phyloP scores from a whole-genome alignment of 2,329 filamentous ascomycete species.

The Ascochyta koolunga region DNA sequence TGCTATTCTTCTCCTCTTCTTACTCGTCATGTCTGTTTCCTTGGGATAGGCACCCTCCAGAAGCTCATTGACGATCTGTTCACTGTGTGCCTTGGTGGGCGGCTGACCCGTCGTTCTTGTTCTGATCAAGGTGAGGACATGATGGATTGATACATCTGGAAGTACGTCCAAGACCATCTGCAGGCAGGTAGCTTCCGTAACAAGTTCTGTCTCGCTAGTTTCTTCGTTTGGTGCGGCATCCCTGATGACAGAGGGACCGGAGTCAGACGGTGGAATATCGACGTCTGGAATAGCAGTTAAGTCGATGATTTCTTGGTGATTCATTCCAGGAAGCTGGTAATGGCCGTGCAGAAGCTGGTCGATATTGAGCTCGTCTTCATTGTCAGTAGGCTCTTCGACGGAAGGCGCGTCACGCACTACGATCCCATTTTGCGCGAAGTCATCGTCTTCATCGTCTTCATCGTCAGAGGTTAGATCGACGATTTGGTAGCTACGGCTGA shows the following conservation, averaged over 20 bases:
- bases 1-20: constrained; percentile 41
- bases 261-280: constrained; percentile 26
- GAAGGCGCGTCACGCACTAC: constrained; percentile 12
- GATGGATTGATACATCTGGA: constrained; percentile 41
- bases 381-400: neutral
- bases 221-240: neutral
- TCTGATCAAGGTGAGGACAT: constrained; percentile 37
- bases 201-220: neutral
- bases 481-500: constrained; percentile 12
- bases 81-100: constrained; percentile 31
- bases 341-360: constrained; percentile 6
- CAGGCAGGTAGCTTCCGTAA: constrained; percentile 37
- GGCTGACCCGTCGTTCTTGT: constrained; percentile 29
- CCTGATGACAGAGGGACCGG: neutral
- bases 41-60: constrained; percentile 45
- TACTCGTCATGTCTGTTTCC: constrained; percentile 34
- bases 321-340: neutral
- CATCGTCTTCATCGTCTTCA: constrained; percentile 32
- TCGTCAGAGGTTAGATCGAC: constrained; percentile 34
- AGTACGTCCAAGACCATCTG: constrained; percentile 43
- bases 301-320: constrained; percentile 24
- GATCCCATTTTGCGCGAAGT: constrained; percentile 1
- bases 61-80: constrained; percentile 36
- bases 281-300: constrained; percentile 33
- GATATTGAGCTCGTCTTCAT: constrained; percentile 3